phyloP scores from a whole-genome alignment of 1,284 basidiomycete genomes.

The Microbotryum silenes-acaulis region DNA sequence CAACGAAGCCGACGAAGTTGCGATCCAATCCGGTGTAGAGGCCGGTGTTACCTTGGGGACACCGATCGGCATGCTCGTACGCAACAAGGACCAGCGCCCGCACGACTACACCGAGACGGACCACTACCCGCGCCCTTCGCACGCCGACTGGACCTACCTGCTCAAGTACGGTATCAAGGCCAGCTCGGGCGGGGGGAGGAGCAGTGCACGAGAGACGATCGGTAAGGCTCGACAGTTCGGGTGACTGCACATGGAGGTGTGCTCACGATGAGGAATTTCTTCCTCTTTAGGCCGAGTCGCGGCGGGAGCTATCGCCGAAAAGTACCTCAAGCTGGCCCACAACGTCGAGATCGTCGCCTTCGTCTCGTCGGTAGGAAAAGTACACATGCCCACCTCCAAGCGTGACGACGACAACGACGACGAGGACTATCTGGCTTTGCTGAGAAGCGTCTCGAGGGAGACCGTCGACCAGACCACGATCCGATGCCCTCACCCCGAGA shows the following conservation, averaged over 20 bases:
- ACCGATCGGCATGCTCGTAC: slow-evolving; percentile 89
- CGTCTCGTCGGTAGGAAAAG: slow-evolving; percentile 89
- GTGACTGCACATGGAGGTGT: background rate
- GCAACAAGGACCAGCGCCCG: slow-evolving; percentile 96
- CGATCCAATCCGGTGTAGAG: slow-evolving; percentile 90
- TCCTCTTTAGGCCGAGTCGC: slow-evolving; percentile 75
- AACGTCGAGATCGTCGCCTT: slow-evolving; percentile 96
- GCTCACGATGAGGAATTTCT: background rate
- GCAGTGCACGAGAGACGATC: slow-evolving; percentile 92
- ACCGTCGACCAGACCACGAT: slow-evolving; percentile 82
- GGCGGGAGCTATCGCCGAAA: slow-evolving; percentile 95
- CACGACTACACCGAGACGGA: slow-evolving; percentile 99
- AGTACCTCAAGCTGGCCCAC: slow-evolving; percentile 79
- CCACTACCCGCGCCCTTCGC: slow-evolving; percentile 89
- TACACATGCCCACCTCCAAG: slow-evolving; percentile 59
- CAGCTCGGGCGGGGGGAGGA: slow-evolving; percentile 88
- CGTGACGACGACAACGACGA: slow-evolving; percentile 66
- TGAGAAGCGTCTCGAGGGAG: slow-evolving; percentile 72
- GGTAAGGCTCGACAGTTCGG: slow-evolving; percentile 47
- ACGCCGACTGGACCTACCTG: slow-evolving; percentile 97
- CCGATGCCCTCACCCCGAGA: slow-evolving; percentile 82
- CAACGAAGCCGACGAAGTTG: slow-evolving; percentile 92
- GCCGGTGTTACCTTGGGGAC: slow-evolving; percentile 93
- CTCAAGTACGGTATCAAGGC: slow-evolving; percentile 98
- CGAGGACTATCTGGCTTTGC: slow-evolving; percentile 72